Evolutionary conservation across 257 asterid genomes (phyloP), one percentile per base, ranked within the genome.

Genomic region (Avicennia marina): DNA sequence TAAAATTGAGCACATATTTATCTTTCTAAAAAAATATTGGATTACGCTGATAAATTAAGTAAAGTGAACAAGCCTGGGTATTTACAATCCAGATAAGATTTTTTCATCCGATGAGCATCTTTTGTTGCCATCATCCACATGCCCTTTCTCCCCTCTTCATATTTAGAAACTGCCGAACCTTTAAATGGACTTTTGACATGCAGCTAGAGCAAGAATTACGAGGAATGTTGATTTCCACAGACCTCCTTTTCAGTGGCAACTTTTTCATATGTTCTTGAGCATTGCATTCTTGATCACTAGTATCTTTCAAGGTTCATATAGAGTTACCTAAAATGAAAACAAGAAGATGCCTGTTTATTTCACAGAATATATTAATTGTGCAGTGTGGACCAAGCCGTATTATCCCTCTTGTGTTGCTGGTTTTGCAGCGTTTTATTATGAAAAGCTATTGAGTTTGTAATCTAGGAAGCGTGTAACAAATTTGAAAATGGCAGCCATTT

Each of bases 141-240:
- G n/a, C n/a, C n/a, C n/a, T n/a, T n/a, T n/a, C n/a, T n/a, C n/a
- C n/a, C n/a, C n/a, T n/a, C n/a, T n/a, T n/a, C n/a, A n/a, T n/a
- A n/a, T n/a, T n/a, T n/a, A n/a, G n/a, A n/a, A n/a, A n/a, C n/a
- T n/a, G n/a, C n/a, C n/a, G n/a, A n/a, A n/a, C n/a, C n/a, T n/a
- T n/a, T n/a, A n/a, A n/a, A n/a, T n/a, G n/a, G n/a, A n/a, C n/a
- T n/a, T n/a, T n/a, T n/a, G n/a, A n/a, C n/a, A n/a, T n/a, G n/a
- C n/a, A n/a, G n/a, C n/a, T n/a, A 17, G 71, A 66, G 58, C 50
- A 49, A 58, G 72, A 58, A 66, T 66, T 10, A 20, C 31, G 10
- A 29, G 12, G 7, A 11, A 36, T 34, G n/a, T n/a, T n/a, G 8
- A 4, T 54, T 17, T 34, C 36, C 54, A 39, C 13, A 36, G 13